These are phyloP conservation scores for Dipteronia dyeriana DNA, from an alignment of 345 rosid genomes.

Conservation along the genomic window DNA sequence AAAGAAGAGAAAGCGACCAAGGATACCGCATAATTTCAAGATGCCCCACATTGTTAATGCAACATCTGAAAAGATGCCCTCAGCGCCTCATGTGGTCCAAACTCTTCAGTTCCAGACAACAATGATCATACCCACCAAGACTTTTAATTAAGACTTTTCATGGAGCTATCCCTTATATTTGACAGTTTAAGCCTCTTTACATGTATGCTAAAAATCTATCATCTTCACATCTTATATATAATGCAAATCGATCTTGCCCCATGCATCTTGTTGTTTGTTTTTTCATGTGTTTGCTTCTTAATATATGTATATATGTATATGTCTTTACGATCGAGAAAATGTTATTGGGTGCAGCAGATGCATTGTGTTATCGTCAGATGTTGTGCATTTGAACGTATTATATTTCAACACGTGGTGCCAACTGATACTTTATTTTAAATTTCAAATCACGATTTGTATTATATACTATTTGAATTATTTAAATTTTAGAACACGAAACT, in stretches of 20 bases:
- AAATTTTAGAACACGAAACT: background rate
- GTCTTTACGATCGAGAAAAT: too few species aligned
- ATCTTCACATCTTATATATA: constrained; percentile 3
- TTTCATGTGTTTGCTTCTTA: background rate
- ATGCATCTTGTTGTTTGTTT: constrained; percentile 22
- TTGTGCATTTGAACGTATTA: background rate
- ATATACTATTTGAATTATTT: background rate
- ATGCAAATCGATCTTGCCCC: constrained; percentile 12
- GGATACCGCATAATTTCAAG: constrained; percentile 25
- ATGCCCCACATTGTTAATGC: constrained; percentile 38
- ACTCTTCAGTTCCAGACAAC: constrained; percentile 37
- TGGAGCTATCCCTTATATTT: constrained; percentile 32
- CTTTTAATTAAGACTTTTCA: constrained; percentile 37
- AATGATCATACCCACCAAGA: constrained; percentile 42
- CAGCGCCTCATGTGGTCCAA: constrained; percentile 45
- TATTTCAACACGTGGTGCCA: background rate
- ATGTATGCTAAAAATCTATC: constrained; percentile 22
- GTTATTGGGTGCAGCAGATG: background rate
- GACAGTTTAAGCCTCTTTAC: constrained; percentile 35
- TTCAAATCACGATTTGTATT: background rate
- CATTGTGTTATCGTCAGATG: background rate
- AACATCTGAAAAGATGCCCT: constrained; percentile 51
- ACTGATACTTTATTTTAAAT: background rate
- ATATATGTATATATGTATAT: background rate
- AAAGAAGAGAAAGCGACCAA: constrained; percentile 15